Conservation (phyloP, 164 flowering plant species). For the Magnolia officinalis region DNA sequence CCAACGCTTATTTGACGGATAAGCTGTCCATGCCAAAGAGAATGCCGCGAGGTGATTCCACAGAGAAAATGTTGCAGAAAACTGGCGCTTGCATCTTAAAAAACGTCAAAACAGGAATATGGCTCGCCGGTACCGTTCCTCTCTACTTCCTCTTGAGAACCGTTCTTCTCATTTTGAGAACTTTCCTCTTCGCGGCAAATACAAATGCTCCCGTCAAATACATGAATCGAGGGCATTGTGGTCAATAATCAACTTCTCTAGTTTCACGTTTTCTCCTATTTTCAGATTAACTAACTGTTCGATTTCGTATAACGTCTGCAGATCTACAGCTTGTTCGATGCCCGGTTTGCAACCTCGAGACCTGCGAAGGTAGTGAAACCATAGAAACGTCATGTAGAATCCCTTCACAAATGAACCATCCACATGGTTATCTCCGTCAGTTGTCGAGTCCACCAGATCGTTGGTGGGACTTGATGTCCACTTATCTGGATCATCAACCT, state of each 20-base stretch:
- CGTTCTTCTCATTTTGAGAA: no score
- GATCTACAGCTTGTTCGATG: conserved; percentile 94
- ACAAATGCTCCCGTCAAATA: no score
- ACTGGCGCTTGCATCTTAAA: conserved; percentile 49
- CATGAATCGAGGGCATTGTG: no score
- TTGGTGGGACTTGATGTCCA: no score
- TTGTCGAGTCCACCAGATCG: no score
- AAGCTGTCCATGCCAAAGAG: conserved; percentile 34
- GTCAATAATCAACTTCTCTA: no score
- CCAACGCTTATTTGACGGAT: conserved; percentile 52
- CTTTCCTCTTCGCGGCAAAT: no score
- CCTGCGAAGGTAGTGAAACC: conserved; percentile 66
- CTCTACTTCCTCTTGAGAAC: neutral
- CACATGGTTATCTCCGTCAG: neutral
- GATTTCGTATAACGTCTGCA: conserved; percentile 22
- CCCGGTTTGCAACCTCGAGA: conserved; percentile 85
- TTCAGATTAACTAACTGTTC: neutral
- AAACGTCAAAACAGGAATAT: conserved; percentile 71
- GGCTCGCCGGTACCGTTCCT: conserved; percentile 67
- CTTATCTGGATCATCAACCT: no score
- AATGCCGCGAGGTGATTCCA: conserved; percentile 28
- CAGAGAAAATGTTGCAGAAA: conserved; percentile 43
- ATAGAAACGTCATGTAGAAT: neutral
- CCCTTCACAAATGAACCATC: neutral
- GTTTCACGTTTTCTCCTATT: neutral